A percentile compares a stretch with the other conserved stretches of the same genome.
Evolutionary conservation across 2,329 filamentous ascomycete species (phyloP).

Genomic region (Stagonosporopsis chrysanthemi): DNA sequence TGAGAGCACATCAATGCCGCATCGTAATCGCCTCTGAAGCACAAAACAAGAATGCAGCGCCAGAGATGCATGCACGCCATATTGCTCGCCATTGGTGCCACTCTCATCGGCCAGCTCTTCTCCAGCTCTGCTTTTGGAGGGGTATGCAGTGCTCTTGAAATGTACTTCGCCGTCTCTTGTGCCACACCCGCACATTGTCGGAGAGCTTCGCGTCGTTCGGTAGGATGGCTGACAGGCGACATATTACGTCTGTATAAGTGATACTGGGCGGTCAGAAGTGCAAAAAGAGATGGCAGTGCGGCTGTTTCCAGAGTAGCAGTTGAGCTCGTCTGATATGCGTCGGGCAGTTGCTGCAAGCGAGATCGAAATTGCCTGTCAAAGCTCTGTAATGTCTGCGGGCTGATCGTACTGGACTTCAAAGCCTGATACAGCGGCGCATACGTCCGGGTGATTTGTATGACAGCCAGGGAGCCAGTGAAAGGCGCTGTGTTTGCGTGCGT

Average conservation of each 20-base stretch:
- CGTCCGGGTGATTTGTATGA: conserved; percentile 82
- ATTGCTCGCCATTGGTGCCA: conserved; percentile 73
- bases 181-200: conserved; percentile 78
- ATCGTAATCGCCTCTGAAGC: conserved; percentile 76
- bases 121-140: conserved; percentile 40
- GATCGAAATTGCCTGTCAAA: conserved; percentile 83
- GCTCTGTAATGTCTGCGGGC: conserved; percentile 71
- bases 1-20: conserved; percentile 77
- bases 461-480: conserved; percentile 73
- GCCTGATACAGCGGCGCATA: conserved; percentile 77
- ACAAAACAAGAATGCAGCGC: conserved; percentile 81
- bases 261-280: conserved; percentile 83
- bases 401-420: conserved; percentile 69
- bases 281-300: conserved; percentile 76
- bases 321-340: conserved; percentile 73
- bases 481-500: conserved; percentile 55
- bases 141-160: conserved; percentile 69
- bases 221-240: conserved; percentile 70
- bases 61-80: conserved; percentile 85
- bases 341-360: conserved; percentile 78
- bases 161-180: conserved; percentile 78
- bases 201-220: conserved; percentile 74
- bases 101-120: conserved; percentile 60
- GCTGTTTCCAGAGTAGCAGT: conserved; percentile 74
- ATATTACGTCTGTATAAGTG: conserved; percentile 90